Evolutionary conservation across 768 basidiomycete species (phyloP).

Genomic region (Vishniacozyma victoriae): DNA sequence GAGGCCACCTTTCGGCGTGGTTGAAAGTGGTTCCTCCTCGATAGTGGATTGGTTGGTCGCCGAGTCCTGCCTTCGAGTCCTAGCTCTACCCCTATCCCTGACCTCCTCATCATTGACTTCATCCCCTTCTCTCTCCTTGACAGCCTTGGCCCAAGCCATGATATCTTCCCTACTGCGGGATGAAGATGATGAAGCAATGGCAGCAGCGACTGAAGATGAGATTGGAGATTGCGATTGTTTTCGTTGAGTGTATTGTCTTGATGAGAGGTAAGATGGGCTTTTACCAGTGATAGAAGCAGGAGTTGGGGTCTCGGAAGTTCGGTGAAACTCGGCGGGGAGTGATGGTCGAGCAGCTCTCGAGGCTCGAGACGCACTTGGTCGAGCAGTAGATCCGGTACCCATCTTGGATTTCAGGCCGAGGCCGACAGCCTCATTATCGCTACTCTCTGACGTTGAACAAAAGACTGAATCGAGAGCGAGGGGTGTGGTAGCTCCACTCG

Average conservation of each 20-base stretch:
- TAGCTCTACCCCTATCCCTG: conserved; percentile 7
- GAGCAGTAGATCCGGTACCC: background rate
- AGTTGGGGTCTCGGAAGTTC: background rate
- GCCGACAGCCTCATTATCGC: conserved; percentile 21
- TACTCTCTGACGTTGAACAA: conserved; percentile 39
- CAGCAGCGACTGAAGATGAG: conserved; percentile 33
- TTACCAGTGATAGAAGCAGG: conserved; percentile 6
- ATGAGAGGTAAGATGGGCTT: conserved; percentile 7
- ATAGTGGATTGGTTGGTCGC: conserved; percentile 13
- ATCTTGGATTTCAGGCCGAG: background rate
- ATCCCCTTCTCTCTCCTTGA: conserved; percentile 13
- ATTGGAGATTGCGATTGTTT: conserved; percentile 7
- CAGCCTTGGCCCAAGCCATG: conserved; percentile 34
- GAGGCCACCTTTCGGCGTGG: conserved; percentile 36
- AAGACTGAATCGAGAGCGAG: conserved; percentile 28
- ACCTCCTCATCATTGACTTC: conserved; percentile 1
- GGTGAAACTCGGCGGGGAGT: background rate
- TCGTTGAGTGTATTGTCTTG: conserved; percentile 2
- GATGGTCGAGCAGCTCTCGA: background rate
- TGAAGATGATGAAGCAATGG: conserved; percentile 35
- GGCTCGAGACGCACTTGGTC: too few relatives aligned
- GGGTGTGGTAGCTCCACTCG: conserved; percentile 35
- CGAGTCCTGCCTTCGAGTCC: conserved; percentile 11
- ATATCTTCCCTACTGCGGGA: conserved; percentile 40
- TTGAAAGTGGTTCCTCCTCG: conserved; percentile 11